These are phyloP conservation scores for Quercus cerris DNA, from an alignment of 306 rosid genomes.

Conservation along the genomic window DNA sequence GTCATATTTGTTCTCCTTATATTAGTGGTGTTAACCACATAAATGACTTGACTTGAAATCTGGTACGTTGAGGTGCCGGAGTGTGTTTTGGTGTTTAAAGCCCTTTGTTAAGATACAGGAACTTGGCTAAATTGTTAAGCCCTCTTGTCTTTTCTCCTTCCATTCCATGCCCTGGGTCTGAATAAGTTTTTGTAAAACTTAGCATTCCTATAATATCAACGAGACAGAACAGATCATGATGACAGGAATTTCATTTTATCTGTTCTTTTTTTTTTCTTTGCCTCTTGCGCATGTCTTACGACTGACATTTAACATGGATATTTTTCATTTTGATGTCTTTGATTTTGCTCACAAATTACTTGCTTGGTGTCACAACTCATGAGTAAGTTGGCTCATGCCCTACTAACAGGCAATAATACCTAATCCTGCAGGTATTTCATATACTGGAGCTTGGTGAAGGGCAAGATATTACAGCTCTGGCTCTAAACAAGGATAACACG, in stretches of 20 bases:
- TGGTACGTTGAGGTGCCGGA: neutral
- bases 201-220: neutral
- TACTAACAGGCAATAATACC: slow-evolving; percentile 3
- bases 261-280: neutral
- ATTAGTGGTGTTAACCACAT: neutral
- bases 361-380: neutral
- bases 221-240: neutral
- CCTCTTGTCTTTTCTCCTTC: neutral
- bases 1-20: neutral
- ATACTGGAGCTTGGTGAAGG: slow-evolving; percentile 60
- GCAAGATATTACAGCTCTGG: slow-evolving; percentile 86
- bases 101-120: no score
- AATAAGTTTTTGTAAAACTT: neutral
- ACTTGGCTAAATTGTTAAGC: neutral
- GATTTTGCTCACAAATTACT: neutral
- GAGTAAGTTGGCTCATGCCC: slow-evolving; percentile 1
- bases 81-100: neutral
- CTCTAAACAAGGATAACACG: slow-evolving; percentile 79
- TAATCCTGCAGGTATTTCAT: slow-evolving; percentile 70
- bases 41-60: neutral
- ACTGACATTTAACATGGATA: neutral
- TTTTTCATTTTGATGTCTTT: neutral
- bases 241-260: neutral
- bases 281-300: neutral
- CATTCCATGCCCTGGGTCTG: neutral